Evolutionary conservation across 1,284 basidiomycete species (phyloP).

Genomic region (Moniliophthora roreri): DNA sequence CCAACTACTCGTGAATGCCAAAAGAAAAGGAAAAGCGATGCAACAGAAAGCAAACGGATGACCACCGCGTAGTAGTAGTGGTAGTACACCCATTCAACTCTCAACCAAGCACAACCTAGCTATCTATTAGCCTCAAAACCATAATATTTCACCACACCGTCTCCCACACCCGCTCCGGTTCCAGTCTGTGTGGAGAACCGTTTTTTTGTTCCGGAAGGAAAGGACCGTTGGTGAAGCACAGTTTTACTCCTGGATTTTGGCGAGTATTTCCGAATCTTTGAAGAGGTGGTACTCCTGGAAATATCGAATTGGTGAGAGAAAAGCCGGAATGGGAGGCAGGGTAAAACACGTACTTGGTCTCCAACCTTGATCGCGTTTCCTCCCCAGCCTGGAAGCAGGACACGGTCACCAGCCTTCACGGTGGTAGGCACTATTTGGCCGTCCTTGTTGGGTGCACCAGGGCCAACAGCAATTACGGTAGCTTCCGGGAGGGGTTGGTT

Average conservation of each 20-base stretch:
- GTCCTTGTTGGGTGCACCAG: conserved; percentile 87
- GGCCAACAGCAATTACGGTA: conserved; percentile 94
- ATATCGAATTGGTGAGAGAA: conserved; percentile 15
- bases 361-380: conserved; percentile 96
- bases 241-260: conserved; percentile 90
- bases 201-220: too few relatives aligned
- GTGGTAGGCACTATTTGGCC: conserved; percentile 77
- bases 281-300: conserved; percentile 98
- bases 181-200: too few relatives aligned
- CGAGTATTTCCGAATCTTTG: conserved; percentile 94
- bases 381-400: conserved; percentile 94
- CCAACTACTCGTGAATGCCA: too few relatives aligned
- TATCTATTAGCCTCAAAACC: too few relatives aligned
- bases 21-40: too few relatives aligned
- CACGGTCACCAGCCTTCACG: conserved; percentile 90
- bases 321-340: background rate
- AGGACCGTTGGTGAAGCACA: background rate
- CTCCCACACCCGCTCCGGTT: background rate
- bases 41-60: too few relatives aligned
- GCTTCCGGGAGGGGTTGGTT: conserved; percentile 89
- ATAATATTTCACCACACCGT: background rate
- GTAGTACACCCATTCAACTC: too few relatives aligned
- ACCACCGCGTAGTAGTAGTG: too few relatives aligned
- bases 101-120: too few relatives aligned
- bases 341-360: conserved; percentile 75